phyloP scores from a whole-genome alignment of 2,329 filamentous ascomycete species.

The Raffaelea deltoideospora region DNA sequence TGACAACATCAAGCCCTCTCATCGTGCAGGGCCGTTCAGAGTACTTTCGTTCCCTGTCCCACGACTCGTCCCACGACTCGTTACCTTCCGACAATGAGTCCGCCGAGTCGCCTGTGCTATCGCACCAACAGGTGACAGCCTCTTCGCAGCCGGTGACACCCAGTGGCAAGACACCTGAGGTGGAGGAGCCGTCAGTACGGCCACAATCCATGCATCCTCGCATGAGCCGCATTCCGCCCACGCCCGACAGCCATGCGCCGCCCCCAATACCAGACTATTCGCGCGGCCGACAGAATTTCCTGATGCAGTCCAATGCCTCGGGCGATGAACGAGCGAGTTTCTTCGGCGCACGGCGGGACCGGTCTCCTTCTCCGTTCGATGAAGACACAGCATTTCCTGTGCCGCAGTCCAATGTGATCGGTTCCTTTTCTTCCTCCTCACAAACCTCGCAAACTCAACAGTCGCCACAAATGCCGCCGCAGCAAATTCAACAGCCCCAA shows the following conservation, averaged over 20 bases:
- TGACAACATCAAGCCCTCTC: conserved; percentile 70
- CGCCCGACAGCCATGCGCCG: conserved; percentile 31
- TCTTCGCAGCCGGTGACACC: conserved; percentile 14
- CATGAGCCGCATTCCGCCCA: conserved; percentile 48
- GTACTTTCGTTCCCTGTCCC: conserved; percentile 64
- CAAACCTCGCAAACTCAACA: too few species aligned
- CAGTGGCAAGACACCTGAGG: conserved; percentile 31
- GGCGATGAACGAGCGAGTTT: conserved; percentile 21
- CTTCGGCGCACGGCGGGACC: conserved; percentile 41
- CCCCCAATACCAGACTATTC: conserved; percentile 23
- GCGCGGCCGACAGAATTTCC: conserved; percentile 21
- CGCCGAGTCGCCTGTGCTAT: conserved; percentile 5
- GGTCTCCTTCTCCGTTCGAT: conserved; percentile 37
- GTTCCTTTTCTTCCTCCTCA: too few species aligned
- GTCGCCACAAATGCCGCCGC: too few species aligned
- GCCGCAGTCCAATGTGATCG: conserved; percentile 15
- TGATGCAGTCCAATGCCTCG: conserved; percentile 14
- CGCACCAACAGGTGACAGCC: conserved; percentile 9
- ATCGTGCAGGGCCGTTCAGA: conserved; percentile 59
- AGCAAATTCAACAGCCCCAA: too few species aligned
- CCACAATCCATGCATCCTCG: conserved; percentile 63
- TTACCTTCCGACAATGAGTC: conserved; percentile 32
- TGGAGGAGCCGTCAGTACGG: conserved; percentile 42
- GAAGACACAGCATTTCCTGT: conserved; percentile 3
- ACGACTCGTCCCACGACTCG: too few species aligned